A percentile compares a stretch with the other conserved stretches of the same genome.
These are phyloP conservation scores for Scheffersomyces ergatensis DNA, from an alignment of 805 yeast species.

Conservation along the genomic window DNA sequence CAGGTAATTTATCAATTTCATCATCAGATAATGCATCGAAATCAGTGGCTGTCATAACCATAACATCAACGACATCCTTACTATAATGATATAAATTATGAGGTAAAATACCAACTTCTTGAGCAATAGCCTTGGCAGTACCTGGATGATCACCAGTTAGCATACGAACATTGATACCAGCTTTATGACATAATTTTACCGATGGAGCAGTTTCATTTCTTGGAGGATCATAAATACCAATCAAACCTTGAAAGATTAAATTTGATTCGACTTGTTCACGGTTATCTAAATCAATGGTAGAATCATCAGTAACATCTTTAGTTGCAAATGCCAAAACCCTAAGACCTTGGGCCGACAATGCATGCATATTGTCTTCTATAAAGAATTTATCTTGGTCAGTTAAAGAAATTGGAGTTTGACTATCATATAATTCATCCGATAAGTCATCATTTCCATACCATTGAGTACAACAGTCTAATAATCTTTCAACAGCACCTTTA, in stretches of 20 bases:
- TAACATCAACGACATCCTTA: constrained; percentile 29
- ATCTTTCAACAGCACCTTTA: constrained; percentile 78
- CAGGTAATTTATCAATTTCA: constrained; percentile 35
- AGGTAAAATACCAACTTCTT: constrained; percentile 76
- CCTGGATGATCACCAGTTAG: constrained; percentile 80
- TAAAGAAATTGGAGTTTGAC: constrained; percentile 21
- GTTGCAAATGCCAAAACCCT: constrained; percentile 73
- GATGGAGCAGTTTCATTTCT: constrained; percentile 64
- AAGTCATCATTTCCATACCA: constrained; percentile 46
- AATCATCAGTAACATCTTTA: constrained; percentile 20
- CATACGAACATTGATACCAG: constrained; percentile 80
- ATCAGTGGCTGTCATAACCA: constrained; percentile 38
- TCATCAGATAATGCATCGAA: constrained; percentile 29
- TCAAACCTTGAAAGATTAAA: constrained; percentile 61
- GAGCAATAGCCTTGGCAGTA: constrained; percentile 77
- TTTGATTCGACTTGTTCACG: constrained; percentile 47
- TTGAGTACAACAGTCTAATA: constrained; percentile 51
- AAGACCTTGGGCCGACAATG: constrained; percentile 62
- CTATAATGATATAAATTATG: constrained; percentile 34
- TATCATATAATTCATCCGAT: constrained; percentile 15
- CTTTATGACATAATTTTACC: constrained; percentile 64
- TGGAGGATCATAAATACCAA: constrained; percentile 82
- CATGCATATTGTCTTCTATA: constrained; percentile 56
- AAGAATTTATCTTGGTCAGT: constrained; percentile 35
- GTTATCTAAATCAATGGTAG: constrained; percentile 17